A percentile compares a stretch with the other conserved stretches of the same genome.
Conservation (phyloP, 768 basidiomycete genomes). For the Udeniomyces megalosporus region DNA sequence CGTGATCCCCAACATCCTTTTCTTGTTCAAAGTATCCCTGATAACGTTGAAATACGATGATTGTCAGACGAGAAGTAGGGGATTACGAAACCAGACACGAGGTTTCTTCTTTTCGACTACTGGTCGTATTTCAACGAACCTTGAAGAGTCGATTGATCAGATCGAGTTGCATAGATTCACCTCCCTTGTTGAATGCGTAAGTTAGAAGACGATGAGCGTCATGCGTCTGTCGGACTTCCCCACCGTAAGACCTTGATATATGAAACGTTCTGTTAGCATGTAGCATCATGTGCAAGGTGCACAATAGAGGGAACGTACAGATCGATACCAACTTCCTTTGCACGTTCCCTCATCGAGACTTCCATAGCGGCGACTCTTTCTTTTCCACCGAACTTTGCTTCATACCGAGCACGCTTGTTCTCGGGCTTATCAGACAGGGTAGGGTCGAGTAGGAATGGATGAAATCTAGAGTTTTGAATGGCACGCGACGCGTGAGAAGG, state of each 20-base stretch:
- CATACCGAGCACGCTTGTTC: conserved; percentile 18
- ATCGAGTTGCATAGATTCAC: conserved; percentile 44
- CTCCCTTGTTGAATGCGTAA: conserved; percentile 50
- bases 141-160: conserved; percentile 40
- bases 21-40: conserved; percentile 49
- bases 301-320: conserved; percentile 34
- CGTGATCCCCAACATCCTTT: conserved; percentile 45
- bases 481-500: no score
- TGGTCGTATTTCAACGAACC: not conserved
- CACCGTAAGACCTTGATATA: conserved; percentile 39
- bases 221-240: conserved; percentile 49
- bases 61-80: not conserved
- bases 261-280: no score
- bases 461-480: conserved; percentile 30
- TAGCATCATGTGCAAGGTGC: not conserved
- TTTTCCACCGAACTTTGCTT: conserved; percentile 36
- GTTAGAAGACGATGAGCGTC: conserved; percentile 54
- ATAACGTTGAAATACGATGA: conserved; percentile 23
- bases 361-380: conserved; percentile 36
- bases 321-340: conserved; percentile 42
- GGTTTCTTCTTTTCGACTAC: not conserved
- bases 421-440: conserved; percentile 26
- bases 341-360: conserved; percentile 38
- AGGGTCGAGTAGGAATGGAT: conserved; percentile 37
- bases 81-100: not conserved